Base-by-base conservation (phyloP, 2,329 filamentous ascomycete genomes). In the Colletotrichum simmondsii region DNA sequence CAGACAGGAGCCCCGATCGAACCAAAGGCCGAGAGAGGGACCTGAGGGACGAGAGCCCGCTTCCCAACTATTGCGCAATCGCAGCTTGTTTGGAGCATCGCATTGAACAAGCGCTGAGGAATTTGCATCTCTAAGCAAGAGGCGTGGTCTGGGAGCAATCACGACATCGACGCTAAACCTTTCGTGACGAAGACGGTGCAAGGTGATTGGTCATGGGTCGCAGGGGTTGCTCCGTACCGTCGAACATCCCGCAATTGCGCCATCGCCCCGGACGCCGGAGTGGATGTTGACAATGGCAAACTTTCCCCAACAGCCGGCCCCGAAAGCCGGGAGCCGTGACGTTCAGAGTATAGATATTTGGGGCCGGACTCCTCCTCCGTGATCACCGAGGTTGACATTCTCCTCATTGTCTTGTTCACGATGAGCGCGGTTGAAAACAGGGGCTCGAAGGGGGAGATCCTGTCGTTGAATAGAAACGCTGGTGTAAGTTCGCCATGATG, bases 141-240 rank as follows among this genome's bases (percentile, higher is more conserved):
- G 68, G 58, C 63, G 71, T 73, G 71, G 78, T 80, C 78, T 79
- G 78, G 79, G 79, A 82, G 77, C 80, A 82, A 87, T 86, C 85
- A 87, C 85, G 85, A 86, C 85, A 87, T 87, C 85, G 81, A 83
- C 85, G 85, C 85, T 86, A 87, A 82, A 74, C 80, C 85, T 84
- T 84, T 86, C 84, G 84, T 83, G 83, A 85, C 83, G 80, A 76
- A n/a, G 49, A 62, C 37, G 54, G 37, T 71, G 75, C 73, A 71
- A 68, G 70, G 63, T 83, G 80, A 85, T 84, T 86, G 83, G 83
- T 61, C 71, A 67, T 30, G n/a, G 10, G 19, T 37, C 8, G 42
- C 61, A 62, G 70, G 73, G 65, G 68, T 49, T 32, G 53, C 57
- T 67, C 68, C 63, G 74, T 72, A 75, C 68, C 72, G 64, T 67